Evolutionary conservation across 1,139 yeast species (phyloP), one percentile per base, ranked within the genome.

Genomic region (Debaryomyces robertsiae): DNA sequence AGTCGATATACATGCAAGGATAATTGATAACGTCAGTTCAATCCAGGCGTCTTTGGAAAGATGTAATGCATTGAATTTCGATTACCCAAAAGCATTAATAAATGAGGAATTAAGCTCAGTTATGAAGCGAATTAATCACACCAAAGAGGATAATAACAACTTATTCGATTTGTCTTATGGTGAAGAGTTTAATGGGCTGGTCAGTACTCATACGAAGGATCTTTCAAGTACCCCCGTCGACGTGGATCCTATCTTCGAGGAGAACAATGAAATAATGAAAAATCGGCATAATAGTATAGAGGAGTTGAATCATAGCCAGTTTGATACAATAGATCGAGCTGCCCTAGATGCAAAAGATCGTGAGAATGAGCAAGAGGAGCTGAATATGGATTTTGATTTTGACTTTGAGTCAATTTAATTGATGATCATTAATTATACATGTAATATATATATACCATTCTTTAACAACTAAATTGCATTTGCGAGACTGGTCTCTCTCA

Each of bases 31-130:
- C 19, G 48, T 55, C 16, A 46, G 45, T 32, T 28, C 45, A 30
- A 54, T 69, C 1, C 47, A 48, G 5, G 41, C 47, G 29, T 50
- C 50, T 36, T 57, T 73, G 36, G 54, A 53, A 3, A 54, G 49
- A 30, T 67, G 78, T 45, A 55, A 58, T 3, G 49, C 55, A 14
- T 52, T 61, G 25, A 55, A 60, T 4, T 69, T 69, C 43, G 50
- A 46, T 7, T 61, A 55, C 44, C 70, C 75, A 1, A 46, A 48
- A 31, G 54, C 54, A 3, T 33, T 53, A 10, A 45, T 67, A 1
- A 52, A 55, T n/a, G 36, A 38, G 6, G 48, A 53, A 34, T 33
- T 55, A 10, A 38, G 30, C 24, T 31, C 27, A 38, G 35, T 43
- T 35, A 35, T 36, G 41, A 32, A 27, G 30, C 32, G 25, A 28